A percentile compares a stretch with the other conserved stretches of the same genome.
These are phyloP conservation scores for Monascus ruber DNA, from an alignment of 2,329 filamentous ascomycete genomes.

Conservation along the genomic window DNA sequence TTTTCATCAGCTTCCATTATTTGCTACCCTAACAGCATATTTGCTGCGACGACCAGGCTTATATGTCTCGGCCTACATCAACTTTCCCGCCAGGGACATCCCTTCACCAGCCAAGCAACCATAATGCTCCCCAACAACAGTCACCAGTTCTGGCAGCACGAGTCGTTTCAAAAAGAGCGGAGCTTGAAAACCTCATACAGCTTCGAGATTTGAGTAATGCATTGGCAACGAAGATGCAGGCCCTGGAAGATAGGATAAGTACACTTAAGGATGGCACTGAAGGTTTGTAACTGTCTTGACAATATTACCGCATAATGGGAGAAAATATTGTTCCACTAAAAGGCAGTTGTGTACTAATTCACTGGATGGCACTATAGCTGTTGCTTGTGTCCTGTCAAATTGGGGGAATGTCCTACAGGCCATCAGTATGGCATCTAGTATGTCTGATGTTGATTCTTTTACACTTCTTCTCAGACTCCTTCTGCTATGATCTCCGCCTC, in stretches of 20 bases:
- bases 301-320: slow-evolving; percentile 2
- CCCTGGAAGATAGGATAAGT: slow-evolving; percentile 48
- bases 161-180: slow-evolving; percentile 52
- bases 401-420: slow-evolving; percentile 55
- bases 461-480: background rate
- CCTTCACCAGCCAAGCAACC: slow-evolving; percentile 19
- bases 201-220: slow-evolving; percentile 50
- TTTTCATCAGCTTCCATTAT: background rate
- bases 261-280: slow-evolving; percentile 53
- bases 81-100: slow-evolving; percentile 18
- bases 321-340: too few relatives aligned
- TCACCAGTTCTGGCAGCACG: slow-evolving; percentile 48
- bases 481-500: slow-evolving; percentile 1
- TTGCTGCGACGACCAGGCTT: slow-evolving; percentile 11
- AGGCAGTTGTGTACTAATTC: too few relatives aligned
- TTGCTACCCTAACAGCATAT: background rate
- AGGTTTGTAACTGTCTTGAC: slow-evolving; percentile 26
- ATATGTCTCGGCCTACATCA: slow-evolving; percentile 23
- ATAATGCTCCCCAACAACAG: slow-evolving; percentile 32
- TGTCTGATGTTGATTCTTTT: slow-evolving; percentile 16
- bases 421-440: slow-evolving; percentile 54
- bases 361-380: slow-evolving; percentile 30
- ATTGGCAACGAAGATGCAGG: slow-evolving; percentile 53
- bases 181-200: slow-evolving; percentile 51
- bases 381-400: slow-evolving; percentile 55